These are phyloP conservation scores for Ustilago shanxiensis DNA, from an alignment of 1,284 basidiomycete species.

Conservation along the genomic window DNA sequence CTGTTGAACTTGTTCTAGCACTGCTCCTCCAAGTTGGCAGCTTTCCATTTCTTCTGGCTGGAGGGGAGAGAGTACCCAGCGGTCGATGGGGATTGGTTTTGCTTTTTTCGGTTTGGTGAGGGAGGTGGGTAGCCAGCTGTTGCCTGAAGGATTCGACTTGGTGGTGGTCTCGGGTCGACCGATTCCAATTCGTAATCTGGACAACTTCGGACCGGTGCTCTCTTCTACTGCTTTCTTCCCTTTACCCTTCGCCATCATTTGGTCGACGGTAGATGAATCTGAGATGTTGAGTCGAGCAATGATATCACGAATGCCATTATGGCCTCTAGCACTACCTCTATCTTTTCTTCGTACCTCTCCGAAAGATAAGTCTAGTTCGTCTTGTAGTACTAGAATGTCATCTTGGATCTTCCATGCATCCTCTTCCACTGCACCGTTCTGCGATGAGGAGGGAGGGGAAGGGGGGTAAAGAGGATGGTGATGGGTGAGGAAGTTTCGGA, in stretches of 20 bases:
- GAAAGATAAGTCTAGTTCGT: slow-evolving; percentile 41
- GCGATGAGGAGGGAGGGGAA: not conserved
- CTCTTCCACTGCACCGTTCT: too few relatives aligned
- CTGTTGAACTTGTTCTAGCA: not conserved
- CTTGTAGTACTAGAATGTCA: slow-evolving; percentile 37
- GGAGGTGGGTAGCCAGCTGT: slow-evolving; percentile 4
- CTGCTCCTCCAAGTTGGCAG: slow-evolving; percentile 10
- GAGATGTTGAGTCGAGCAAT: slow-evolving; percentile 17
- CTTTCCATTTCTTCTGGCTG: slow-evolving; percentile 18
- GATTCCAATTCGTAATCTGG: slow-evolving; percentile 29
- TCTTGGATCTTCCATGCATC: not conserved
- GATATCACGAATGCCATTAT: slow-evolving; percentile 41
- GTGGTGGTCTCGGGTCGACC: slow-evolving; percentile 19
- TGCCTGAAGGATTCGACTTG: not conserved
- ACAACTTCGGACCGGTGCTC: not conserved
- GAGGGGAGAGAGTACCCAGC: slow-evolving; percentile 35
- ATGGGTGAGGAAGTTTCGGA: slow-evolving; percentile 14
- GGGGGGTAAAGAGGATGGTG: slow-evolving; percentile 1
- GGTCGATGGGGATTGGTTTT: slow-evolving; percentile 17
- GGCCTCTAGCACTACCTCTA: slow-evolving; percentile 31
- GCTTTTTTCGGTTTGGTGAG: not conserved
- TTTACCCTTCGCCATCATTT: not conserved
- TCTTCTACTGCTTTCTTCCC: not conserved
- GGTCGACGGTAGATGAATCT: not conserved
- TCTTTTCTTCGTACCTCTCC: slow-evolving; percentile 15